Evolutionary conservation across 192 early-diverging fungal genomes (phyloP).

Genomic region (Mortierella claussenii): DNA sequence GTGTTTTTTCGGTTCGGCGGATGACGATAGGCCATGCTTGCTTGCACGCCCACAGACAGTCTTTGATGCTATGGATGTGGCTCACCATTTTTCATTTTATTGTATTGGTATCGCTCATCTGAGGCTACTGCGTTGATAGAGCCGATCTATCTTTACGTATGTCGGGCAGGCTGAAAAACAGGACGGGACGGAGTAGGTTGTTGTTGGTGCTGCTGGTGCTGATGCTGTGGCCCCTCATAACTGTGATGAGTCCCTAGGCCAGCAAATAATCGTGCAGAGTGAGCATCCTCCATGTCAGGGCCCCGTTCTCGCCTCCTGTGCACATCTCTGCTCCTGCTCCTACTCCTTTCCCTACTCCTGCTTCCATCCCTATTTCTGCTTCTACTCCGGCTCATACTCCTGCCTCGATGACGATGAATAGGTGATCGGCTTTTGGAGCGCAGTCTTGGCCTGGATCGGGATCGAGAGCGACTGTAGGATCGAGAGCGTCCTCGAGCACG

Average conservation of each 20-base stretch:
- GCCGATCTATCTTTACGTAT: too few relatives aligned
- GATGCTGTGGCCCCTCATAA: neutral
- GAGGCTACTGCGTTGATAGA: too few relatives aligned
- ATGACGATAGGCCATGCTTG: too few relatives aligned
- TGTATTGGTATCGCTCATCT: too few relatives aligned
- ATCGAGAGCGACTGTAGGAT: constrained; percentile 10
- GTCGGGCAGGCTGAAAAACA: constrained; percentile 10
- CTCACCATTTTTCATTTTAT: too few relatives aligned
- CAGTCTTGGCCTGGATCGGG: constrained; percentile 5
- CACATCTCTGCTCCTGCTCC: constrained; percentile 3
- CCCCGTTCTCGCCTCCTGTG: constrained; percentile 1
- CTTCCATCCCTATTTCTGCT: constrained; percentile 2
- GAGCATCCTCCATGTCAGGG: constrained; percentile 19
- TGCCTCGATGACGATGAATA: neutral
- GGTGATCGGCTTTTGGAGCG: constrained; percentile 13
- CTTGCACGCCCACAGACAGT: too few relatives aligned
- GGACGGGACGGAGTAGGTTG: neutral
- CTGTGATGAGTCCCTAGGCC: constrained; percentile 2
- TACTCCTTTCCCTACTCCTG: constrained; percentile 1
- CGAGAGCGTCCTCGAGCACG: neutral
- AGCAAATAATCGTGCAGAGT: constrained; percentile 19
- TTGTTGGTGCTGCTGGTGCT: constrained; percentile 8
- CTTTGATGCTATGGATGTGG: too few relatives aligned
- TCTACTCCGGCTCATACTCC: constrained; percentile 3
- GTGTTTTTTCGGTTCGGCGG: too few relatives aligned